phyloP scores from a whole-genome alignment of 495 filamentous ascomycete genomes.

The Achaetomiella virescens region DNA sequence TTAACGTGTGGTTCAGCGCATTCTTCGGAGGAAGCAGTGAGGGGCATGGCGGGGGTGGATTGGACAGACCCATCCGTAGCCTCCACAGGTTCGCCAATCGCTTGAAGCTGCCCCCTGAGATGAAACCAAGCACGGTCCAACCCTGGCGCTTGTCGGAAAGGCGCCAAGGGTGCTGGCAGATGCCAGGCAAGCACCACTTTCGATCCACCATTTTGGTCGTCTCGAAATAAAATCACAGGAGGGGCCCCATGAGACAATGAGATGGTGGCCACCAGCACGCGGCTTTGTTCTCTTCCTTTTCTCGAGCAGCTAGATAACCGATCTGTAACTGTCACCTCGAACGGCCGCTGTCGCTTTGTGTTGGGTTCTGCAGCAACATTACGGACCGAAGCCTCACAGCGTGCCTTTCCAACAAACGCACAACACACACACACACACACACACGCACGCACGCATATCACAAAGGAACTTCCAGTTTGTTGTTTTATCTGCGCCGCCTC shows the following conservation, averaged over 20 bases:
- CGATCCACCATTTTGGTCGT: background rate
- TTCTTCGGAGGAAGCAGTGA: constrained; percentile 1
- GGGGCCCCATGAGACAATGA: background rate
- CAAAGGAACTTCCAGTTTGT: background rate
- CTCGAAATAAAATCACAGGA: constrained; percentile 10
- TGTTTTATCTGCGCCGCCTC: background rate
- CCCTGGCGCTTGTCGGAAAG: constrained; percentile 25
- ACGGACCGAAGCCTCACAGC: too few relatives aligned
- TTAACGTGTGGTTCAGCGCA: background rate
- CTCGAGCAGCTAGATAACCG: too few relatives aligned
- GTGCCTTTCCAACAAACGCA: too few relatives aligned
- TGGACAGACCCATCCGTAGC: constrained; percentile 15
- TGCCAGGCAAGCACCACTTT: background rate
- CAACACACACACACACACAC: too few relatives aligned
- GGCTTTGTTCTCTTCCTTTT: background rate
- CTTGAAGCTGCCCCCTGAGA: constrained; percentile 15
- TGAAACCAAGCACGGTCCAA: constrained; percentile 30
- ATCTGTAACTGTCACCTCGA: too few relatives aligned
- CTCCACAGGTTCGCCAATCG: constrained; percentile 25
- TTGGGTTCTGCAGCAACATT: too few relatives aligned
- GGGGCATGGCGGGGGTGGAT: constrained; percentile 15
- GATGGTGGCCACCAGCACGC: background rate
- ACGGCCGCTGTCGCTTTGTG: too few relatives aligned
- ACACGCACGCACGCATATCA: too few relatives aligned
- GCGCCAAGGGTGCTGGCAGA: background rate